Evolutionary conservation across 371 early-diverging fungal genomes (phyloP).

Genomic region (Nematocida displodere): DNA sequence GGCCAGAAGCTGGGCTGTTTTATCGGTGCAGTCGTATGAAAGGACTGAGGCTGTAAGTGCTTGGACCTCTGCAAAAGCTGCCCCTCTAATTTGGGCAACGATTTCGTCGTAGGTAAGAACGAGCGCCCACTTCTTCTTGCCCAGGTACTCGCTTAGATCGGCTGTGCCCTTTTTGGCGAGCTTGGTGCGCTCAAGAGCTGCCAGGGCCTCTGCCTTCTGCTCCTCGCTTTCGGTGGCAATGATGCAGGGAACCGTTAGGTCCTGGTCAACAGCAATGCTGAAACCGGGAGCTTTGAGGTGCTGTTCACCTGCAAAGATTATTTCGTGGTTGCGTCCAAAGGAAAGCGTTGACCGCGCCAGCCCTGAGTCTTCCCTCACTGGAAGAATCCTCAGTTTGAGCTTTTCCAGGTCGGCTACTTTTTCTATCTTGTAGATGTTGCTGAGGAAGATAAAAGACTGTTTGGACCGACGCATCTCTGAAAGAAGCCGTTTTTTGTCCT

Average conservation of each 20-base stretch:
- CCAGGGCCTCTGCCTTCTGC: background rate
- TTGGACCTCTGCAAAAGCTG: background rate
- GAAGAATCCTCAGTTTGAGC: conserved; percentile 20
- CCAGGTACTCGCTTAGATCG: conserved; percentile 16
- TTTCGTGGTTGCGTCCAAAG: conserved; percentile 33
- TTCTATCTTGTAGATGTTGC: conserved; percentile 49
- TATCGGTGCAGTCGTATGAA: conserved; percentile 20
- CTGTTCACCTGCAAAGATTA: conserved; percentile 25
- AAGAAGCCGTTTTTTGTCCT: conserved; percentile 28
- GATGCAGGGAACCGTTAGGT: conserved; percentile 42
- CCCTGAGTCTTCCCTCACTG: conserved; percentile 36
- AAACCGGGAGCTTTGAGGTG: conserved; percentile 34
- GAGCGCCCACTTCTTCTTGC: conserved; percentile 28
- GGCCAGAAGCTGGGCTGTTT: background rate
- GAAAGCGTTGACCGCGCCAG: background rate
- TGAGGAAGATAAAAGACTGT: conserved; percentile 4
- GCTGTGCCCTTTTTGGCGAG: background rate
- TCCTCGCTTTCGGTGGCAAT: background rate
- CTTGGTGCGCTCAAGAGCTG: background rate
- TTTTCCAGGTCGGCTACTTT: background rate
- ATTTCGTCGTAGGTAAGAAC: conserved; percentile 4
- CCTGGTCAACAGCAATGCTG: conserved; percentile 23
- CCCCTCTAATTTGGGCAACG: background rate
- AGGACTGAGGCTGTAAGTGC: conserved; percentile 1
- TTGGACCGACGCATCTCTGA: background rate